A percentile compares a stretch with the other conserved stretches of the same genome.
These are phyloP conservation scores for button mushroom (Agaricus bisporus) DNA, from an alignment of 768 basidiomycete species.

Conservation along the genomic window DNA sequence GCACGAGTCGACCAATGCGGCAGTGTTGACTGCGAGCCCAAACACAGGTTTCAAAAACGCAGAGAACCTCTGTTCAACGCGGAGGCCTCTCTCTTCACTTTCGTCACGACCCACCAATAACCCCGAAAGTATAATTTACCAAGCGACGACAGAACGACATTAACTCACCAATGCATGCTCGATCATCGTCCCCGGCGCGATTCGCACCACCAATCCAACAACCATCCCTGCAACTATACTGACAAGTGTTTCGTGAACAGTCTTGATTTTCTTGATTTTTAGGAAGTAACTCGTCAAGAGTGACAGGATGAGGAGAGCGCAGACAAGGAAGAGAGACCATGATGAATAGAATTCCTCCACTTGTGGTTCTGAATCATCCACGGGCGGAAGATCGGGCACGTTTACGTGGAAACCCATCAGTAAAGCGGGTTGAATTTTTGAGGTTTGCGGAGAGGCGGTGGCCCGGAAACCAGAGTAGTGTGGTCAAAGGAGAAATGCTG, in stretches of 20 bases:
- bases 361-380: slow-evolving; percentile 43
- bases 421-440: too few species aligned
- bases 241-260: slow-evolving; percentile 93
- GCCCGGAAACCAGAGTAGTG: background rate
- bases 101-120: background rate
- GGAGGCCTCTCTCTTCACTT: background rate
- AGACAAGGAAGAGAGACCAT: slow-evolving; percentile 91
- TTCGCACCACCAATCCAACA: slow-evolving; percentile 84
- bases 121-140: too few species aligned
- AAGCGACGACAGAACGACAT: background rate
- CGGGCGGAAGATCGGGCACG: slow-evolving; percentile 13
- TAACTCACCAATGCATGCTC: slow-evolving; percentile 23
- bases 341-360: slow-evolving; percentile 90
- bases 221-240: slow-evolving; percentile 95
- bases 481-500: background rate
- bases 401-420: slow-evolving; percentile 1
- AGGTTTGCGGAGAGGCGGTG: background rate
- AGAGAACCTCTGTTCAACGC: background rate
- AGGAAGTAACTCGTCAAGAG: slow-evolving; percentile 97
- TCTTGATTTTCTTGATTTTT: slow-evolving; percentile 92
- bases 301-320: slow-evolving; percentile 87
- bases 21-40: background rate
- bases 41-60: background rate
- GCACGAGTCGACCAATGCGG: background rate
- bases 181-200: slow-evolving; percentile 91